Evolutionary conservation across 331 rosid genomes (phyloP).

Genomic region (Stylosanthes scabra): DNA sequence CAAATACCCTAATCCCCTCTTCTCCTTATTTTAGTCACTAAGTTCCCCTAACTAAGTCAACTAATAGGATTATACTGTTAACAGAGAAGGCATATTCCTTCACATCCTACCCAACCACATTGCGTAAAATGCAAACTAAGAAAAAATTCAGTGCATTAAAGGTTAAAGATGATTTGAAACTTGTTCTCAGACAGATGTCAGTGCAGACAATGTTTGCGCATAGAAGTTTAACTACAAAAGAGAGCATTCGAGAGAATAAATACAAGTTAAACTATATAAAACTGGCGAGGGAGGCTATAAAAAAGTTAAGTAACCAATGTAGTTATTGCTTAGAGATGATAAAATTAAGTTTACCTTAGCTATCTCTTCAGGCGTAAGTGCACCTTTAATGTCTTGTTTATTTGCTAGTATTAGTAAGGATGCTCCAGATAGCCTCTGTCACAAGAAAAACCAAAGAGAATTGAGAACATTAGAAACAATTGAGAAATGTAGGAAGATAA

Average conservation of each 20-base stretch:
- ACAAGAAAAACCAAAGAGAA: background rate
- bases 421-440: slow-evolving; percentile 69
- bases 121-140: background rate
- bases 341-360: slow-evolving; percentile 57
- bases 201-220: background rate
- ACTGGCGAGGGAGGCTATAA: no score
- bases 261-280: no score
- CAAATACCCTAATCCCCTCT: no score
- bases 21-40: no score
- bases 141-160: background rate
- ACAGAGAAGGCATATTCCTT: background rate
- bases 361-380: slow-evolving; percentile 75
- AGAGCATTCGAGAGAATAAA: background rate
- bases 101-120: no score
- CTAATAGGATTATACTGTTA: no score
- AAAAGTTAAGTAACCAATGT: no score
- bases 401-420: slow-evolving; percentile 86
- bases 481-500: background rate
- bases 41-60: no score
- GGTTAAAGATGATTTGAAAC: background rate
- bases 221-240: background rate
- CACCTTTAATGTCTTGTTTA: slow-evolving; percentile 88
- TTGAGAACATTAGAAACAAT: background rate
- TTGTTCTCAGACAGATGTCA: background rate
- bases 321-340: no score